Evolutionary conservation across 1,284 basidiomycete species (phyloP), one percentile per base, ranked within the genome.

Genomic region (Apiotrichum sp.): DNA sequence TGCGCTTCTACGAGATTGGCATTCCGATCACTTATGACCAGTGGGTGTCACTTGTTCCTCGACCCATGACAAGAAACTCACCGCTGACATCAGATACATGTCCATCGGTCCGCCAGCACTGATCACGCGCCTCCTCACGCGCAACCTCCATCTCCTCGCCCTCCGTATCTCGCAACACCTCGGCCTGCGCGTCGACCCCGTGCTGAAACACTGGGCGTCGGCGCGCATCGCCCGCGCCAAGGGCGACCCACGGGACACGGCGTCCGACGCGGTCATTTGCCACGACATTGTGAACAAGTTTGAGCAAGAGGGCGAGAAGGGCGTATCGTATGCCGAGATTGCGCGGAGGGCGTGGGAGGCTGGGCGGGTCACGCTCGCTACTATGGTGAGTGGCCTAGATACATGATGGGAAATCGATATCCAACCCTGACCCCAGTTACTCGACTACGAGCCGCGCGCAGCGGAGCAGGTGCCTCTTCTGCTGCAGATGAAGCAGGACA

Each of bases 161-260:
- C 83, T 98, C 6, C 85, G 91, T n/a, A 86, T 98, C 60, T 93
- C 93, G 1, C 82, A 84, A 8, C 90, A 86, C 75, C 82, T 98
- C 13, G 82, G 82, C 6, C 79, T 97, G 29, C 87, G 89, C 33
- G 87, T 91, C 0, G 89, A 93, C 61, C 81, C 84, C 0, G 92
- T 98, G 0, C 79, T 98, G 45, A 89, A 88, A 65, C 95, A 98
- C 71, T 98, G 96, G 96, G 93, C 96, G 0, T 86, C 86, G 58
- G 88, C 89, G 6, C 95, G 96, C 74, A 93, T 98, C 56, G 75
- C 85, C 32, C 83, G 83, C 6, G 84, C 88, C 7, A 83, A 84
- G 62, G 80, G 80, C 3, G 79, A 82, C 51, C 72, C 63, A 2
- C 57, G 65, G 14, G 67, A 81, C 6, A 67, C 64, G 3, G 80